Evolutionary conservation across 1,284 basidiomycete species (phyloP), one percentile per base, ranked within the genome.

Genomic region (Cutaneotrichosporon sp.): DNA sequence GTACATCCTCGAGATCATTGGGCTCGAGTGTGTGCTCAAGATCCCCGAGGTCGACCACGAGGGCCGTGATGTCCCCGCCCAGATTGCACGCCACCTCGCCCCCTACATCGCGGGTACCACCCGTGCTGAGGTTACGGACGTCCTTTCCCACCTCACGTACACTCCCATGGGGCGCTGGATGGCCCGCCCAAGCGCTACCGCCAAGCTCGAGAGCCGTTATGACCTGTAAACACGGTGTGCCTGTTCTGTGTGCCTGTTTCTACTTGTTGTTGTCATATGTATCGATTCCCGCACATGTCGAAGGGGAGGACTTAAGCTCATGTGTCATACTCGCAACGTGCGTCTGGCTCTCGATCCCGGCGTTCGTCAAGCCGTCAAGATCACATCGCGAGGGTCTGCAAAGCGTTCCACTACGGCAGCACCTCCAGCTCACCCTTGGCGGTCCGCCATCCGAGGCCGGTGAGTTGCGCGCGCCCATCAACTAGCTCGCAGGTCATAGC

Each of bases 341-440:
- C n/a, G n/a, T n/a, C n/a, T n/a, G n/a, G n/a, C n/a, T n/a, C n/a
- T n/a, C n/a, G n/a, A n/a, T n/a, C n/a, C n/a, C n/a, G n/a, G n/a
- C n/a, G n/a, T n/a, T n/a, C n/a, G n/a, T n/a, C n/a, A n/a, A n/a
- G 29, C 29, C 29, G 5, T 29, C 29, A 29, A 29, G 29, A 29
- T 29, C 29, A 29, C 29, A 29, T 29, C 29, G 29, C 4, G 9
- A 29, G 29, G 29, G 29, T 29, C 29, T 29, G 29, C 9, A n/a
- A n/a, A n/a, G n/a, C n/a, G n/a, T n/a, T n/a, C n/a, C n/a, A 29
- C 27, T 51, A 56, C 49, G 51, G 50, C 25, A 64, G 33, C 18
- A 49, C 52, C 25, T 64, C 63, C 13, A 64, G 59, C 16, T 43
- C 42, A 27, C 63, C 63, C 42, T 18, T 52, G 10, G 46, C 46